Base-by-base conservation (phyloP, 768 basidiomycete species). In the Auricularia cornea region DNA sequence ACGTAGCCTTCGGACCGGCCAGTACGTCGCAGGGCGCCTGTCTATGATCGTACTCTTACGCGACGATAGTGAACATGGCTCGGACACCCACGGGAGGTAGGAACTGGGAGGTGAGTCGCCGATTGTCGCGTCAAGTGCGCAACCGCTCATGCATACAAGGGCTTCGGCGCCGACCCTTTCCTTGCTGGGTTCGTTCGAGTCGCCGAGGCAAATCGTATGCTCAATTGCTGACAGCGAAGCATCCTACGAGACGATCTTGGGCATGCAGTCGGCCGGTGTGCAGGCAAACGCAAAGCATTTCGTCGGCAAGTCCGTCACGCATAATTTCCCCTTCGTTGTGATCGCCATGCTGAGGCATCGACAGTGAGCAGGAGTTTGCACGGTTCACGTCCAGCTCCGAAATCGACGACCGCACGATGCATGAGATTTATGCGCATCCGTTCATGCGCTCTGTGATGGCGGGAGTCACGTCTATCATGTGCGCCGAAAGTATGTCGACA, bases 201-300 rank as follows among this genome's bases (percentile, higher is more conserved):
- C 28, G 12, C 28, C 26, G 8, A 8, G 6, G 28, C 18, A 11
- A 26, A 57, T 26, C 28, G 3, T 14, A n/a, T 11, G 2, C 28
- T 57, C 10, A 57, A 20, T 1, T 26, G 29, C 23, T 20, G 66
- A 5, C 10, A 57, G 70, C 12, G 70, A 68, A 35, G 71, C 66
- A 35, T 62, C 66, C 20, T 69, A 65, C 63, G 65, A 69, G 51
- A 69, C 67, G 16, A 63, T 72, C 62, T 59, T 44, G 11, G 68
- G 68, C 32, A 63, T 69, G 23, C 68, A 69, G 59, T 62, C 63
- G 18, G 31, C 61, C 16, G 71, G 71, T 16, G 68, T 70, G 1
- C 69, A 70, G 28, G 71, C 69, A n/a, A 65, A 66, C 59, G 66
- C 63, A 5, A 70, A 70, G 59, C 71, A 69, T 52, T 66, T 63